Percentiles rank a stretch among this genome's conserved stretches.
Evolutionary conservation across 208 protist species (phyloP).

Genomic region (Trypanosoma vivax): DNA sequence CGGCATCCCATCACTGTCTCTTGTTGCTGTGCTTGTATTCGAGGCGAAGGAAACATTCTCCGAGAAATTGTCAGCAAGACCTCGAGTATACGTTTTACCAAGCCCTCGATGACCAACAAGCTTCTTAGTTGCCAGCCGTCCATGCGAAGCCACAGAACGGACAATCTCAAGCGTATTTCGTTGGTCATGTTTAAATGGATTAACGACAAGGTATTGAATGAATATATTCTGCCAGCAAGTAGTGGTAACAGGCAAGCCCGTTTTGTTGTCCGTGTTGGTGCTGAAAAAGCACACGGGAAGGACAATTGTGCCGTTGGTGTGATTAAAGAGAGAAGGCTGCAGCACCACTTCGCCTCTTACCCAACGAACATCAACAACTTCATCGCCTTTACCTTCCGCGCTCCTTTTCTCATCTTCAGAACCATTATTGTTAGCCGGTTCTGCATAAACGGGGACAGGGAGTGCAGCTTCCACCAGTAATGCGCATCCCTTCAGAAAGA

Average conservation of each 20-base stretch:
- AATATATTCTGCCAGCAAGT: slow-evolving; percentile 28
- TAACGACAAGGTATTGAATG: slow-evolving; percentile 64
- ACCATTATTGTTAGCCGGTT: neutral
- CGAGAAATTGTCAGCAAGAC: neutral
- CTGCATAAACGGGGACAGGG: slow-evolving; percentile 16
- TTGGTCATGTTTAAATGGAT: slow-evolving; percentile 21
- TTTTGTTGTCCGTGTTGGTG: neutral
- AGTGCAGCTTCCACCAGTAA: slow-evolving; percentile 14
- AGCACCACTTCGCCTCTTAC: slow-evolving; percentile 15
- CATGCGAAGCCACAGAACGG: slow-evolving; percentile 46
- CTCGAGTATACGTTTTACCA: slow-evolving; percentile 72
- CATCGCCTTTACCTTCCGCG: slow-evolving; percentile 8
- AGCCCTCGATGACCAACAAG: slow-evolving; percentile 73
- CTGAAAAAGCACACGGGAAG: slow-evolving; percentile 18
- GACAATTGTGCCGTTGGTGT: slow-evolving; percentile 21
- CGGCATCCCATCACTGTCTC: neutral
- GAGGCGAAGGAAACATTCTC: neutral
- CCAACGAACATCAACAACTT: slow-evolving; percentile 31
- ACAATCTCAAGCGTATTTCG: slow-evolving; percentile 43
- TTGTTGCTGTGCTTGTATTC: neutral
- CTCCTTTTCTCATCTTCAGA: neutral
- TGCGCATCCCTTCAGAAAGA: slow-evolving; percentile 4
- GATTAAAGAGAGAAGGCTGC: slow-evolving; percentile 18
- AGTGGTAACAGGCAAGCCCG: neutral
- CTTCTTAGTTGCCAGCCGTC: slow-evolving; percentile 47